Evolutionary conservation across 208 protist species (phyloP).

Genomic region (Trypanosoma avium): DNA sequence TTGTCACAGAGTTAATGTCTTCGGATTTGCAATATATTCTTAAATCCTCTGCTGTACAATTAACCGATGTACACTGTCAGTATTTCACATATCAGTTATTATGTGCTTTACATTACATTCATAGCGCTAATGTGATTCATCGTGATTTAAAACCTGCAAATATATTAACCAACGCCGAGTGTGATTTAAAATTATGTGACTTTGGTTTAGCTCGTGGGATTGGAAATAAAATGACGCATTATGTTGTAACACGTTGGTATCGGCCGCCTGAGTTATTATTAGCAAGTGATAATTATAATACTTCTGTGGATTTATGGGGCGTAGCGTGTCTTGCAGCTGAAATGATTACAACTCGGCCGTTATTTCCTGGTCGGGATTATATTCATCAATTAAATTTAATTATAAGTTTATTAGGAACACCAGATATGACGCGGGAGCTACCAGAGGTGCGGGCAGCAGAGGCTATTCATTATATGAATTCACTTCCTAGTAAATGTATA

Average conservation of each 20-base stretch:
- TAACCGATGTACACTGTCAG: conserved; percentile 81
- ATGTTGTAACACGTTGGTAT: conserved; percentile 98
- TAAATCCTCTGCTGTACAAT: conserved; percentile 29
- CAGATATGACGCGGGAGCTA: conserved; percentile 76
- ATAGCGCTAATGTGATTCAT: conserved; percentile 95
- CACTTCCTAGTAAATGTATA: no score
- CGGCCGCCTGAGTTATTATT: conserved; percentile 98
- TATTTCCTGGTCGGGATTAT: conserved; percentile 87
- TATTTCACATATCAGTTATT: conserved; percentile 97
- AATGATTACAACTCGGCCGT: conserved; percentile 86
- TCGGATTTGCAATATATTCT: conserved; percentile 91
- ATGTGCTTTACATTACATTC: conserved; percentile 93
- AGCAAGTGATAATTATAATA: conserved; percentile 82
- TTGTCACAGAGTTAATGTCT: conserved; percentile 93
- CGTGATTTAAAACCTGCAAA: conserved; percentile 96
- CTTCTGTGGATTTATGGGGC: conserved; percentile 96
- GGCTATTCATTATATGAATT: conserved; percentile 69
- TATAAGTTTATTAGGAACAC: conserved; percentile 63
- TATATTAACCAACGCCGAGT: conserved; percentile 91
- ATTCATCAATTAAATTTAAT: conserved; percentile 89
- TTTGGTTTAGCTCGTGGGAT: conserved; percentile 85
- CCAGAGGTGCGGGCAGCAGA: conserved; percentile 54
- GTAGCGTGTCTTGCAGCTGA: conserved; percentile 96
- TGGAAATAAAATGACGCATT: conserved; percentile 93
- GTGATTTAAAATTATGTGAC: conserved; percentile 93